phyloP scores from a whole-genome alignment of 2,329 filamentous ascomycete species.

The Aspergillus awamori region DNA sequence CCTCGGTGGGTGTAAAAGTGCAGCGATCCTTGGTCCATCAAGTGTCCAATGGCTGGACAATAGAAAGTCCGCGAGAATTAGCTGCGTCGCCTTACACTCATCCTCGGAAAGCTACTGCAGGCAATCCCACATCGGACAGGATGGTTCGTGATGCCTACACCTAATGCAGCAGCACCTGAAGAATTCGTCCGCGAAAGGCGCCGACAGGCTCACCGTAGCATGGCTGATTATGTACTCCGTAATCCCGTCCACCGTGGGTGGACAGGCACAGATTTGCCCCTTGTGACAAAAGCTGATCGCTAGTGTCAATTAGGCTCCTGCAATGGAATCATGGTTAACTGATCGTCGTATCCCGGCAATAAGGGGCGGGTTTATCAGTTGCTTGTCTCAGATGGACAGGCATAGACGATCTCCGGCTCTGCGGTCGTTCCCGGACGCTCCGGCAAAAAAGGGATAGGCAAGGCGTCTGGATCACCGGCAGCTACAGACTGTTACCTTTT shows the following conservation, averaged over 20 bases:
- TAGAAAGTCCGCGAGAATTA: not conserved
- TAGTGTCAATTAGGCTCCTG: not conserved
- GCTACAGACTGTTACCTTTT: not conserved
- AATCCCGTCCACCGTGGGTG: not conserved
- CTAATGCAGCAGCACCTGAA: not conserved
- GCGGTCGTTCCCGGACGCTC: not conserved
- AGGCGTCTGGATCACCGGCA: not conserved
- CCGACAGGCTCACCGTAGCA: not conserved
- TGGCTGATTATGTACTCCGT: not conserved
- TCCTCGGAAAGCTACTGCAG: not conserved
- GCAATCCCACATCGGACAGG: not conserved
- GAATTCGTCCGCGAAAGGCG: not conserved
- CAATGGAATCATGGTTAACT: not conserved
- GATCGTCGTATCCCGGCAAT: not conserved
- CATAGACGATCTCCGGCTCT: not conserved
- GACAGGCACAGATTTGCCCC: not conserved
- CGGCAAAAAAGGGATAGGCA: conserved; percentile 1
- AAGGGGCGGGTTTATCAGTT: conserved; percentile 3
- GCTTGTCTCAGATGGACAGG: not conserved
- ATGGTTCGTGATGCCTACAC: not conserved
- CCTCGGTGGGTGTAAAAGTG: no score
- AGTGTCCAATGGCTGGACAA: not conserved
- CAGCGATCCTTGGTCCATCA: not conserved
- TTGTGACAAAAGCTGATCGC: not conserved
- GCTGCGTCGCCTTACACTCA: not conserved